Base-by-base conservation (phyloP, 192 early-diverging fungal species). In the Rhizophagus sp. region DNA sequence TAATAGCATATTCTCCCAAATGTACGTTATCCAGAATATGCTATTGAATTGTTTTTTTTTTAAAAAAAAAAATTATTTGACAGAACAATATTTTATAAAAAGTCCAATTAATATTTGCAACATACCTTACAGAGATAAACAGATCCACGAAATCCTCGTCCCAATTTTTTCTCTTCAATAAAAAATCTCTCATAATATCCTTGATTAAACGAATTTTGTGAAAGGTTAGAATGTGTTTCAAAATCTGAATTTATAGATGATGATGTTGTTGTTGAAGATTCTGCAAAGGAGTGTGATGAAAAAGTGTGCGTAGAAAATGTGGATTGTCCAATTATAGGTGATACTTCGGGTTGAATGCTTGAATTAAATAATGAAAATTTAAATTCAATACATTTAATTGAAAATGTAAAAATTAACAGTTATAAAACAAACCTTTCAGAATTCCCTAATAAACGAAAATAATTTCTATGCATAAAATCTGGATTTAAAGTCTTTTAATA, bases 151-250 rank as follows among this genome's bases (percentile, higher is more conserved):
- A 92, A 89, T 0, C 97, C 97, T 76, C 93, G 89, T 22, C 97
- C 97, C 7, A 99, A 86, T 80, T 97, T 97, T 57, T 87, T 87
- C 76, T 92, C 85, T 79, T 98, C 96, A 2, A 94, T 86, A 82
- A 99, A 99, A 79, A 99, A 99, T 9, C 92, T 90, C 44, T 93
- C 90, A 79, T 99, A 99, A 81, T 99, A 99, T 7, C 97, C 97
- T 77, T 97, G 94, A 80, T 99, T 99, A 79, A 97, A 96, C 12
- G 93, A 89, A 69, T 88, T 85, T 2, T 85, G 87, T 2, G 91
- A 87, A 6, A 96, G 85, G 7, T 39, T 39, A n/a, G 68, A 41
- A 70, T n/a, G 30, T 44, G 22, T 10, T 70, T 70, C 68, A n/a
- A 33, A 7, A 67, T 12, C 11, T 6, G 65, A 13, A 12, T 33